Base-by-base conservation (phyloP, 768 basidiomycete genomes). In the Lactifluus echinatus region DNA sequence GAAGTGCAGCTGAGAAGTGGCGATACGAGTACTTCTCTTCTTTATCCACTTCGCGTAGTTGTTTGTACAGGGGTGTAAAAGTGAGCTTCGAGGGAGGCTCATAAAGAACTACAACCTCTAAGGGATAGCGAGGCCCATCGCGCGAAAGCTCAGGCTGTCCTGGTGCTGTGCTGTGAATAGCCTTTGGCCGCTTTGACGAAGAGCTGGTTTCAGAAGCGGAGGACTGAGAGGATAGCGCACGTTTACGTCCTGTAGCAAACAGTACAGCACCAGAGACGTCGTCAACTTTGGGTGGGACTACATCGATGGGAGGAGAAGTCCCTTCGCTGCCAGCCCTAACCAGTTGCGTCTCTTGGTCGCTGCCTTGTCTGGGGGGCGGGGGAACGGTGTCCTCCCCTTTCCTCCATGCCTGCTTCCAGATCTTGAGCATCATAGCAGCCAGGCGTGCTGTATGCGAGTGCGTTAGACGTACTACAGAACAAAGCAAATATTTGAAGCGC, bases 71-170 rank as follows among this genome's bases (percentile, higher is more conserved):
- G 36, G 66, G 67, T 40, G 76, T 77, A 40, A 74, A 76, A 11
- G 65, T 63, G 7, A 65, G 62, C 26, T 68, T 60, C n/a, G 63
- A 55, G 8, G 70, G 61, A 19, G 71, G 56, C 40, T 81, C 79
- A 57, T 84, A 87, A 28, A 76, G 69, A 26, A 86, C 68, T 21
- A 86, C 76, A 2, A 77, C 57, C 64, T 85, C 83, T 26, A 65
- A 69, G 12, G 81, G 80, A 24, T 48, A 29, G 6, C 26, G 23
- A 50, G 55, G 14, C 15, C 43, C 26, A 29, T 31, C 31, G 33
- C 23, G 50, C 37, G 52, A 47, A 40, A 26, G 37, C 40, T 39
- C 39, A 53, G 47, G 39, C 26, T 34, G 52, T 17, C 44, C 36
- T 44, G 37, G 19, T 31, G 34, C 29, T 10, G 19, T 23, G 28